These are phyloP conservation scores for Hydnum rufescens DNA, from an alignment of 768 basidiomycete species.

Conservation along the genomic window DNA sequence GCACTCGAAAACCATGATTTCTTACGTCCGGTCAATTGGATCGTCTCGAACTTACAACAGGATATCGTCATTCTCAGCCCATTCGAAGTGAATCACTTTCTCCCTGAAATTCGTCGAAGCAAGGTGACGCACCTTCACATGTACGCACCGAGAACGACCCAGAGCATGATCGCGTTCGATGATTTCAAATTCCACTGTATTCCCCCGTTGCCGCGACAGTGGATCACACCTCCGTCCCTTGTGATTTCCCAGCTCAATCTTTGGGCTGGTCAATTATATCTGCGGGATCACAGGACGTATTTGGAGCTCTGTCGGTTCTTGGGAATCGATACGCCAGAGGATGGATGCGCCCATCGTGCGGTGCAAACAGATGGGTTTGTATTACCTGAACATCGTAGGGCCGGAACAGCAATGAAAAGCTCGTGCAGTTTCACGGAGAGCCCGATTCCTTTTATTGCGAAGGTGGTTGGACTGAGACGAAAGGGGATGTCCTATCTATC, in stretches of 20 bases:
- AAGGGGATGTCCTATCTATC: background rate
- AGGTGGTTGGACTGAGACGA: background rate
- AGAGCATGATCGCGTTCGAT: background rate
- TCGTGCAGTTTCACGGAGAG: background rate
- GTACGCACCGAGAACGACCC: slow-evolving; percentile 3
- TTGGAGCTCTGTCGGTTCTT: background rate
- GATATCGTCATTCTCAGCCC: slow-evolving; percentile 1
- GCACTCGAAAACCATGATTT: background rate
- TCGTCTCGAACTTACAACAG: background rate
- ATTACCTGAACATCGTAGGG: background rate
- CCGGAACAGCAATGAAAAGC: background rate
- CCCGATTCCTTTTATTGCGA: background rate
- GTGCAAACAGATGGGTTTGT: background rate
- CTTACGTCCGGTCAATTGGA: slow-evolving; percentile 6
- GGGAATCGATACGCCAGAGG: background rate
- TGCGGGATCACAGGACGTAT: background rate
- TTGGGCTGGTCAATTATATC: slow-evolving; percentile 1
- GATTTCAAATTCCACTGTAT: slow-evolving; percentile 3
- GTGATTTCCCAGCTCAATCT: slow-evolving; percentile 2
- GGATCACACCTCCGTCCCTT: background rate
- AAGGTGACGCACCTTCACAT: slow-evolving; percentile 1
- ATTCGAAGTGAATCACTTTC: slow-evolving; percentile 4
- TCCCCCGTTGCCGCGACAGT: background rate
- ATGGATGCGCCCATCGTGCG: background rate
- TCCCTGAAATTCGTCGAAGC: slow-evolving; percentile 3